Base-by-base conservation (phyloP, 108 stramenopile genomes). In the Discostella pseudostelligera region DNA sequence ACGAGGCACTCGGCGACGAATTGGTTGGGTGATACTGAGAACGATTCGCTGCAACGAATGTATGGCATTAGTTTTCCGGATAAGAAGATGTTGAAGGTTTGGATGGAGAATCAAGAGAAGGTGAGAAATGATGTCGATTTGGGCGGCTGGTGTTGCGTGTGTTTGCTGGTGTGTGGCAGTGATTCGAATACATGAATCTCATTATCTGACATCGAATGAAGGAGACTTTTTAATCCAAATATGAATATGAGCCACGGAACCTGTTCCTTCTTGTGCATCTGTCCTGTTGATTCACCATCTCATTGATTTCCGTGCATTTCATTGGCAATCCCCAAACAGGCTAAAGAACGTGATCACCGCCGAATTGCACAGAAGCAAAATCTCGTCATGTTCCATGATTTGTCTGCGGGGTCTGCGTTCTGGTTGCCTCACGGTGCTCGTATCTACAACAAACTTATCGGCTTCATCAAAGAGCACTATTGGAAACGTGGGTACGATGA, bases 61-160 rank as follows among this genome's bases (percentile, higher is more conserved):
- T 99, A 98, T 77, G 99, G 96, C 22, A 92, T 98, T 58, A 85
- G 94, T 76, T 99, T 98, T 71, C 99, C 99, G 3, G 97, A 98
- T 70, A 97, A 98, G 81, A 96, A 97, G 65, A 81, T 87, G 89
- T 74, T 99, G 65, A 98, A 96, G 62, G 87, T 92, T 47, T 96
- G 96, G 94, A 76, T 94, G 76, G 96, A 95, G 68, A 90, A 90
- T 60, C 87, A 89, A 60, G 92, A 93, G 77, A 93, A 90, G 83
- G 92, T 88, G 72, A 56, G 22, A 17, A 8, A 35, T 40, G 17
- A 55, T 54, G 50, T 53, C 50, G 10, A 22, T 37, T 10, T 36
- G 14, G 45, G 29, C 49, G 16, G 13, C 37, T 17, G 64, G 17
- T 28, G 16, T 54, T 39, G 54, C 39, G 42, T 60, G 47, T 32